Base-by-base conservation (phyloP, 2,329 filamentous ascomycete genomes). In the Xylariaceae sp. region DNA sequence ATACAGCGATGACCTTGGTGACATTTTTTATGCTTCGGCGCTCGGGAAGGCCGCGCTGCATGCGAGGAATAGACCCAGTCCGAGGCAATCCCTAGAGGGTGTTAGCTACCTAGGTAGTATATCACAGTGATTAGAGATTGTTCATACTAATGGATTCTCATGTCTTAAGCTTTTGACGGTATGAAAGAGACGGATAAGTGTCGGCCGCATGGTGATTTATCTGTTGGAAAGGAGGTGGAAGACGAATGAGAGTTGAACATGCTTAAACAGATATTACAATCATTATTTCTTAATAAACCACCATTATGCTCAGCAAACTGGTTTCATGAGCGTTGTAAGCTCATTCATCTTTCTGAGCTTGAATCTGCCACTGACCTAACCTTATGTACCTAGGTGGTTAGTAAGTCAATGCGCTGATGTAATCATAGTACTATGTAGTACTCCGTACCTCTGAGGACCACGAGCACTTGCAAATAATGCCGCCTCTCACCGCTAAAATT, bases 1-100 rank as follows among this genome's bases (percentile, higher is more conserved):
- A 95, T 12, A 98, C 88, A n/a, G 91, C 90, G 48, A 98, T 81
- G n/a, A 96, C 83, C 64, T 95, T 95, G 54, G 82, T 79, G 20
- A 98, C 92, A 64, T 91, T 83, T 21, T 79, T 78, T 56, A 98
- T 95, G 56, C 80, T 83, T 54, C 88, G 80, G 59, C 86, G 84
- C 57, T 89, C 80, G 0, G 93, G 92, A 10, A 95, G 76, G 20
- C 88, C 88, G 42, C 88, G 82, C 68, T 88, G 86, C 73, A 88
- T 82, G 32, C 86, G 83, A 23, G 84, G 85, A 48, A 91, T 78
- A 23, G 74, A 77, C 23, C 85, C 90, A 17, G 86, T 86, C 50
- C 83, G 82, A 17, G 92, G 92, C 14, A 97, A 80, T 21, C 92
- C 92, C 91, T 96, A 45, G 25, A n/a, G 44, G 23, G 6, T 22